phyloP scores from a whole-genome alignment of 2,329 filamentous ascomycete species.

The Cladophialophora exuberans region DNA sequence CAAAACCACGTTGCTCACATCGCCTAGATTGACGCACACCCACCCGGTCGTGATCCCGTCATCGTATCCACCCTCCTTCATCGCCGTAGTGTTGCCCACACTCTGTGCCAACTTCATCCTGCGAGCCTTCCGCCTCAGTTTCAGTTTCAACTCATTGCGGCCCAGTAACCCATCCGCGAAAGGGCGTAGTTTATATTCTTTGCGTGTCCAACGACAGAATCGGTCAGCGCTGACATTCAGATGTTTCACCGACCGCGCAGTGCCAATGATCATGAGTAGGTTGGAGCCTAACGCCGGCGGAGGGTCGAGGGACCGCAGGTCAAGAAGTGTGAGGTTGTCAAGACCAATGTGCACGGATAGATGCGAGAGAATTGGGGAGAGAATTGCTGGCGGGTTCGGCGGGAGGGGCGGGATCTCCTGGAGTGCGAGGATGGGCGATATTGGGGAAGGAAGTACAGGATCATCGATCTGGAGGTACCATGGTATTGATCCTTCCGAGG shows the following conservation, averaged over 20 bases:
- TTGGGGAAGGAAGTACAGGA: constrained; percentile 41
- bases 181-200: constrained; percentile 71
- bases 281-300: constrained; percentile 85
- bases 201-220: constrained; percentile 83
- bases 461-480: constrained; percentile 85
- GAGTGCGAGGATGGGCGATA: constrained; percentile 50
- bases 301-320: constrained; percentile 81
- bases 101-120: constrained; percentile 79
- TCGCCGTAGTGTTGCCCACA: constrained; percentile 61
- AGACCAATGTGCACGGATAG: constrained; percentile 83
- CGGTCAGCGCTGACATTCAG: constrained; percentile 87
- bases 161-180: constrained; percentile 87
- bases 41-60: constrained; percentile 91
- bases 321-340: constrained; percentile 77
- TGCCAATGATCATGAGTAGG: constrained; percentile 89
- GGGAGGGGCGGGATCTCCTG: constrained; percentile 68
- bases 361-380: constrained; percentile 74
- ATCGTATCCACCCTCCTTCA: constrained; percentile 61
- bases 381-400: constrained; percentile 68
- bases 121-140: constrained; percentile 77
- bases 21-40: constrained; percentile 90
- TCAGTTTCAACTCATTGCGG: constrained; percentile 87
- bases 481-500: constrained; percentile 50
- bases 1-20: constrained; percentile 48
- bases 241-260: constrained; percentile 89